These are phyloP conservation scores for Yamadazyma blattariae DNA, from an alignment of 1,139 yeast genomes.

Conservation along the genomic window DNA sequence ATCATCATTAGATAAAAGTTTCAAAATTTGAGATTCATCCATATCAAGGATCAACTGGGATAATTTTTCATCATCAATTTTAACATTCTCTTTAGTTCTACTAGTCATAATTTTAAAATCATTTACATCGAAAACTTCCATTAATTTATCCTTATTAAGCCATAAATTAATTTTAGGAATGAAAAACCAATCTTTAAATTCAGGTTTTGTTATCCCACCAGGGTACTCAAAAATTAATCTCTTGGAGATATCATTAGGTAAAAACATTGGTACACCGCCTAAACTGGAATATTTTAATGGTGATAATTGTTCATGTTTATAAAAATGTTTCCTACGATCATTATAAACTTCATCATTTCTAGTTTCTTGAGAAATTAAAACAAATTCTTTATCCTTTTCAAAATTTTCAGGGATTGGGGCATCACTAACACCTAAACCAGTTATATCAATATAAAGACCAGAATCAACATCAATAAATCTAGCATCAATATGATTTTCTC, in stretches of 20 bases:
- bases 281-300: constrained; percentile 30
- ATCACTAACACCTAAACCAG: constrained; percentile 22
- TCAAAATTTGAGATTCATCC: constrained; percentile 17
- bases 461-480: constrained; percentile 33
- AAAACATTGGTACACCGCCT: constrained; percentile 27
- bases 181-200: constrained; percentile 26
- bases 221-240: constrained; percentile 26
- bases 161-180: constrained; percentile 27
- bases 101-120: constrained; percentile 14
- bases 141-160: constrained; percentile 20
- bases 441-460: constrained; percentile 32
- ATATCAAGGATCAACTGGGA: constrained; percentile 19
- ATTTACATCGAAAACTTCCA: constrained; percentile 18
- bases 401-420: constrained; percentile 14
- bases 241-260: constrained; percentile 23
- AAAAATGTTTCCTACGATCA: constrained; percentile 34
- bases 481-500: constrained; percentile 30
- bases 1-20: constrained; percentile 23
- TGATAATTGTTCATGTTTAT: constrained; percentile 32
- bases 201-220: constrained; percentile 20
- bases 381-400: constrained; percentile 12
- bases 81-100: constrained; percentile 1
- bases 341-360: constrained; percentile 25
- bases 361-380: constrained; percentile 11
- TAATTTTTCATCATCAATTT: constrained; percentile 17